Evolutionary conservation across 176 grass and related monocot genomes (phyloP), one percentile per base, ranked within the genome.

Genomic region (Oryza officinalis): DNA sequence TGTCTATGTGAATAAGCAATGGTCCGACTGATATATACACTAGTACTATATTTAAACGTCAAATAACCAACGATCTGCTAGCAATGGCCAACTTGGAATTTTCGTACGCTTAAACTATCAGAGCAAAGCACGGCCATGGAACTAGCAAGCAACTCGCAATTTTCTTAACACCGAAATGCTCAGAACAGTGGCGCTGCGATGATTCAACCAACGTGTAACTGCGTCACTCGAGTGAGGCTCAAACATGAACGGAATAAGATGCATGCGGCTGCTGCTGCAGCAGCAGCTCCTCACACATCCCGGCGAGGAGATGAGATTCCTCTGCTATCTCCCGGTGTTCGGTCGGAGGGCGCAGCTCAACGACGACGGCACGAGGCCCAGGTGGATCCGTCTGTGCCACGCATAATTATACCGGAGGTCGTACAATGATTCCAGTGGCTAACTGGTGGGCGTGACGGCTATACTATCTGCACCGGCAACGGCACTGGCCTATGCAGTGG

Each of bases 381-480:
- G 78, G 79, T 78, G 79, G 83, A 89, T 86, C 83, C 54, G 72
- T 72, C 72, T 60, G 78, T 78, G 67, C 73, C 32, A 67, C 66
- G 25, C 59, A 77, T 81, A 72, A 77, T 77, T 86, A 86, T 72
- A 82, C 57, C 1, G 10, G 52, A 18, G 9, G 25, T 37, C 83
- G 83, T 89, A 86, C 83, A 30, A 12, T 23, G 68, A 18, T 78
- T 9, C 67, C 68, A 33, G 23, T 47, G 68, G 75, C 57, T 22
- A 73, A 20, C 81, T 84, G 80, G 75, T 79, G 71, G 78, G 68
- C 44, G 67, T 28, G 80, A 72, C 80, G 86, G 86, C 84, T 60
- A 61, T 60, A 61, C 46, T 45, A 81, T 54, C 64, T 14, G 15
- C 79, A 68, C 61, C 61, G 61, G 37, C 40, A 41, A 41, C 40